These are phyloP conservation scores for Claviceps humidiphila DNA, from an alignment of 2,329 filamentous ascomycete species.

Conservation along the genomic window DNA sequence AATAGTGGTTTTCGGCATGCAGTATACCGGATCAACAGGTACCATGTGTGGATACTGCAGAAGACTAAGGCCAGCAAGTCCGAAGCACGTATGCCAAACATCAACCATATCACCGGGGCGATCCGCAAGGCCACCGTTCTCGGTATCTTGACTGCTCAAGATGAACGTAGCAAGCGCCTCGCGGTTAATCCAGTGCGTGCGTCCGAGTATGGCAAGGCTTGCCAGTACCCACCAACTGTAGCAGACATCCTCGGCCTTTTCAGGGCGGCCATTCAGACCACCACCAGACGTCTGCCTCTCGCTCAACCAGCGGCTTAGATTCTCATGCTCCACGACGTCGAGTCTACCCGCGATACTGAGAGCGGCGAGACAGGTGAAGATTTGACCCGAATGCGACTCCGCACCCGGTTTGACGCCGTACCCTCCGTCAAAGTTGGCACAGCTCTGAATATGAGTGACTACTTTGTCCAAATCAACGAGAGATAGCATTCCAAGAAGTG, in stretches of 20 bases:
- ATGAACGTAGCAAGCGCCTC: slow-evolving; percentile 71
- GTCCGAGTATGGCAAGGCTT: slow-evolving; percentile 77
- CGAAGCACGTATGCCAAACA: slow-evolving; percentile 91
- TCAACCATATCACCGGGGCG: slow-evolving; percentile 90
- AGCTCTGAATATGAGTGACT: slow-evolving; percentile 64
- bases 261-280: slow-evolving; percentile 84
- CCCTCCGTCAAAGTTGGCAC: slow-evolving; percentile 87
- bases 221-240: slow-evolving; percentile 99
- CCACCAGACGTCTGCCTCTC: slow-evolving; percentile 81
- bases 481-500: slow-evolving; percentile 60
- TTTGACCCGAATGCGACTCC: slow-evolving; percentile 89
- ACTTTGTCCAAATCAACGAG: slow-evolving; percentile 70
- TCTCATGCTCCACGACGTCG: slow-evolving; percentile 71
- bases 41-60: slow-evolving; percentile 63
- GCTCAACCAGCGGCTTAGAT: slow-evolving; percentile 78
- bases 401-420: slow-evolving; percentile 83
- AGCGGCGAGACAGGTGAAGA: slow-evolving; percentile 86
- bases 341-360: slow-evolving; percentile 71
- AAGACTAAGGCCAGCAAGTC: slow-evolving; percentile 75
- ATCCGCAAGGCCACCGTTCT: slow-evolving; percentile 77
- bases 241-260: slow-evolving; percentile 93
- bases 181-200: slow-evolving; percentile 85
- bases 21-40: slow-evolving; percentile 79
- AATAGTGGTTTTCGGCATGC: slow-evolving; percentile 58
- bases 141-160: slow-evolving; percentile 72